These are phyloP conservation scores for Schwanniomyces polymorphus DNA, from an alignment of 805 yeast species.

Conservation along the genomic window DNA sequence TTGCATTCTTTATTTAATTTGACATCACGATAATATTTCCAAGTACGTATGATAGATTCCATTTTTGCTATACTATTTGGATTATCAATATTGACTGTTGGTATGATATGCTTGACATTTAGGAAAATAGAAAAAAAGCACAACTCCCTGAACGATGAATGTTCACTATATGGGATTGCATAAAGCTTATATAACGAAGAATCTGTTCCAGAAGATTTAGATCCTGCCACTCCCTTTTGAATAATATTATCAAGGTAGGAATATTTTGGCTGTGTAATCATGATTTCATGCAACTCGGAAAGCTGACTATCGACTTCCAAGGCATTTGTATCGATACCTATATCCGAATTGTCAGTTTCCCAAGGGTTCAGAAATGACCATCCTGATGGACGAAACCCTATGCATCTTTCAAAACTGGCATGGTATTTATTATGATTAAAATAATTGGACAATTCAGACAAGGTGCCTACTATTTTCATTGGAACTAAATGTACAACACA, in stretches of 20 bases:
- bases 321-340: background rate
- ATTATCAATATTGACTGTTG: conserved; percentile 66
- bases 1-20: conserved; percentile 6
- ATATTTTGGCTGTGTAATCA: conserved; percentile 19
- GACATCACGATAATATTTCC: conserved; percentile 23
- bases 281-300: conserved; percentile 8
- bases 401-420: conserved; percentile 53
- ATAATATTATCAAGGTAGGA: conserved; percentile 29
- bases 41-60: conserved; percentile 30
- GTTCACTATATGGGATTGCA: conserved; percentile 88
- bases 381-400: conserved; percentile 88
- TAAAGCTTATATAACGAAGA: conserved; percentile 44
- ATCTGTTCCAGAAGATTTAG: conserved; percentile 13
- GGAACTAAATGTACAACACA: conserved; percentile 67
- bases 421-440: conserved; percentile 46
- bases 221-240: conserved; percentile 19
- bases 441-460: conserved; percentile 48
- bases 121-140: conserved; percentile 60
- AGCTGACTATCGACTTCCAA: background rate
- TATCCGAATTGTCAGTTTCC: background rate
- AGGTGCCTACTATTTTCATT: conserved; percentile 53
- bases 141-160: conserved; percentile 84
- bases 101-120: conserved; percentile 55
- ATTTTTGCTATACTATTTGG: conserved; percentile 23
- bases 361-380: conserved; percentile 59